phyloP scores from a whole-genome alignment of 208 protist species.

The Jaenimonas drosophilae region DNA sequence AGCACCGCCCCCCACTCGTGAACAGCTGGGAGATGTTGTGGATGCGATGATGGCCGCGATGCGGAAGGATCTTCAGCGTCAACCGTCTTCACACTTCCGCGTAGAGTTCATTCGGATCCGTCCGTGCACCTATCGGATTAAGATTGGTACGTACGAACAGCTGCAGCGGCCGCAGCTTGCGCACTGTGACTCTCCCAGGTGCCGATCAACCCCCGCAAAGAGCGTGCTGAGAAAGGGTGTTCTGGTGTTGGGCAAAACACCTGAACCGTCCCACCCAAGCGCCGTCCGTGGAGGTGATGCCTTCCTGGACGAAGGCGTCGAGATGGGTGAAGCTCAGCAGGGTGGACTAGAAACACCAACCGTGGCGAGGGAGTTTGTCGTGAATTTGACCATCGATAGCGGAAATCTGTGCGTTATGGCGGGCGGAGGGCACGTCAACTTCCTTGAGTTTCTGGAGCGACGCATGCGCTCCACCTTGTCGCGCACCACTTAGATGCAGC shows the following conservation, averaged over 20 bases:
- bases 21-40: slow-evolving; percentile 46
- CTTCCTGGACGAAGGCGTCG: not conserved
- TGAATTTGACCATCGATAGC: slow-evolving; percentile 59
- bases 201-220: too few relatives aligned
- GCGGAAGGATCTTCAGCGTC: slow-evolving; percentile 20
- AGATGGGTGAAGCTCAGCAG: not conserved
- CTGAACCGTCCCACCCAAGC: too few relatives aligned
- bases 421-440: slow-evolving; percentile 59
- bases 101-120: too few relatives aligned
- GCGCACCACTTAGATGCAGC: too few relatives aligned
- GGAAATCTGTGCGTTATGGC: slow-evolving; percentile 33
- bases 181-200: too few relatives aligned
- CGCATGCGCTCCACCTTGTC: slow-evolving; percentile 16
- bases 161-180: too few relatives aligned
- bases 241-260: too few relatives aligned
- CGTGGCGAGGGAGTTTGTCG: slow-evolving; percentile 10
- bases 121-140: not conserved
- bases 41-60: slow-evolving; percentile 57
- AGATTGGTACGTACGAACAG: too few relatives aligned
- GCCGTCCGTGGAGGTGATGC: not conserved
- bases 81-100: not conserved
- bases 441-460: slow-evolving; percentile 65
- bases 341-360: not conserved
- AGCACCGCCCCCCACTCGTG: slow-evolving; percentile 36
- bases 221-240: too few relatives aligned